Evolutionary conservation across 495 filamentous ascomycete genomes (phyloP), one percentile per base, ranked within the genome.

Genomic region (Aspergillus ellipticus): DNA sequence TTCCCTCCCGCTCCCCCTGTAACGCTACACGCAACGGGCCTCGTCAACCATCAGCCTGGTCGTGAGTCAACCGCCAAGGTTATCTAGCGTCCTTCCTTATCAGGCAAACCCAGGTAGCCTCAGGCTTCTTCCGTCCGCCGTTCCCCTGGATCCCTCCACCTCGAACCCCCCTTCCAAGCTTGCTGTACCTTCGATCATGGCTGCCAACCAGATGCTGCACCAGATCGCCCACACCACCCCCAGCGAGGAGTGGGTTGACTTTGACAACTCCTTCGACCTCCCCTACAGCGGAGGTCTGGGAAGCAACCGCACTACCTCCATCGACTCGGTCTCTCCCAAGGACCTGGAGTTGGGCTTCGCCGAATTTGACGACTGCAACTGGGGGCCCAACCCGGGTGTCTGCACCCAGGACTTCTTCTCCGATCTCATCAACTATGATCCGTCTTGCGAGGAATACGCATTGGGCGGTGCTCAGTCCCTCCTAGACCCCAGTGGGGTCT

Each of bases 251-350:
- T 74, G 65, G 66, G 51, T 71, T 31, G 69, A 73, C 55, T 73
- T 74, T 46, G 69, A 75, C 52, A 66, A 70, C 53, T 67, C 69
- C 48, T 68, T 76, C 47, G 67, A 78, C 24, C 60, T 75, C n/a
- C 62, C 64, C 15, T 49, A 67, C 9, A 64, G 45, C 29, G 66
- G n/a, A n/a, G n/a, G 68, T 53, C 48, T 66, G 57, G 70, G 69
- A 29, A 68, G 67, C 39, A 61, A 67, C 53, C 61, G 66, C 37
- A 66, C 69, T 24, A 66, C 69, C 21, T 68, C 70, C 9, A 58
- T 67, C 43, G 62, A 67, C 39, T 71, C 72, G 6, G 60, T 74
- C 42, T 73, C 70, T 13, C 69, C 72, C 6, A 60, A 58, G 11
- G 69, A 76, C 29, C 54, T 68, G 47, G 60, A 66, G 22, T 57